Evolutionary conservation across 768 basidiomycete genomes (phyloP).

Genomic region (Mycena kentingensis): DNA sequence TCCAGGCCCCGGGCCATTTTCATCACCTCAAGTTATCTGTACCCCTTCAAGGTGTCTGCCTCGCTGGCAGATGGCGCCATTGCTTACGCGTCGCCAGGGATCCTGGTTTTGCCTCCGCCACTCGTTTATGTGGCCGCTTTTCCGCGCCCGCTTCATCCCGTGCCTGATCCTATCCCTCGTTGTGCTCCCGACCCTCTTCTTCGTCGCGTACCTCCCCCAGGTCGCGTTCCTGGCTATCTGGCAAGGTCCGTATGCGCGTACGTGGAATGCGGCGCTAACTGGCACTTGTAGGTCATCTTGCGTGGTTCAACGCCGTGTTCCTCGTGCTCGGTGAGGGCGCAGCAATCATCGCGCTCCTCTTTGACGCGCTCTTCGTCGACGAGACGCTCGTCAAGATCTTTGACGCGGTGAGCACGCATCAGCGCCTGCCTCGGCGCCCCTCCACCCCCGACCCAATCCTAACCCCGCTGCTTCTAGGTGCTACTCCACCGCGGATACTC

Average conservation of each 20-base stretch:
- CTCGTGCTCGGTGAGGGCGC: conserved; percentile 20
- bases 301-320: conserved; percentile 38
- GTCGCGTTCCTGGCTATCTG: conserved; percentile 53
- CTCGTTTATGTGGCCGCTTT: conserved; percentile 18
- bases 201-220: conserved; percentile 54
- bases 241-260: no score
- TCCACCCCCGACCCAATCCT: neutral
- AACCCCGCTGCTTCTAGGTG: conserved; percentile 4
- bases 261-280: no score
- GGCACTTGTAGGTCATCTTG: no score
- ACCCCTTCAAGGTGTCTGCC: conserved; percentile 16
- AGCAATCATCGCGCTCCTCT: conserved; percentile 16
- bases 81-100: conserved; percentile 4
- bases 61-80: neutral
- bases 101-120: conserved; percentile 19
- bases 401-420: conserved; percentile 13
- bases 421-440: neutral
- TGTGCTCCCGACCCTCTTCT: conserved; percentile 37
- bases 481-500: conserved; percentile 16
- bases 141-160: conserved; percentile 15
- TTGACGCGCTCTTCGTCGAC: conserved; percentile 22
- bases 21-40: conserved; percentile 13
- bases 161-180: conserved; percentile 26
- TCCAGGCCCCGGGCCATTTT: conserved; percentile 15
- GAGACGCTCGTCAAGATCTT: conserved; percentile 22